Evolutionary conservation across 2,329 filamentous ascomycete genomes (phyloP).

Genomic region (Lecanosticta acicola): DNA sequence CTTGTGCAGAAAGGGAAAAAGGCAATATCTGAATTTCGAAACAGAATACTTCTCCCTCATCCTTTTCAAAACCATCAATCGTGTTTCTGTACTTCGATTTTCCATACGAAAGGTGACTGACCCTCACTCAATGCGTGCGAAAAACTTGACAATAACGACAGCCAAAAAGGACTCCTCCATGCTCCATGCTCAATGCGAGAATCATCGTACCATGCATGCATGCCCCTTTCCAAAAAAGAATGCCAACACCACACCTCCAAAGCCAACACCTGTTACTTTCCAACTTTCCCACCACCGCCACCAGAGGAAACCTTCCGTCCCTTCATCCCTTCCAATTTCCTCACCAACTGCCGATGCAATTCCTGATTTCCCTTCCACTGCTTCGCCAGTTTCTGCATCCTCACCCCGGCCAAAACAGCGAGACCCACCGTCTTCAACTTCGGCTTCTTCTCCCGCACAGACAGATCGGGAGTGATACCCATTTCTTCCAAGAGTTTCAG

Average conservation of each 20-base stretch:
- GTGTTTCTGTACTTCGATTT: too few species aligned
- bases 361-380: constrained; percentile 49
- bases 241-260: too few species aligned
- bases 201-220: too few species aligned
- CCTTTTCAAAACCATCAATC: too few species aligned
- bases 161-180: neutral
- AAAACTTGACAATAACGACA: too few species aligned
- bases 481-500: constrained; percentile 80
- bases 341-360: constrained; percentile 42
- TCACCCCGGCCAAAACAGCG: constrained; percentile 45
- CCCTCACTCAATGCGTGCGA: too few species aligned
- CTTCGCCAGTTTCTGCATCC: constrained; percentile 47
- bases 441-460: constrained; percentile 41
- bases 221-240: too few species aligned
- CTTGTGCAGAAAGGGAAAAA: too few species aligned
- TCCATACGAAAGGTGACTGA: too few species aligned
- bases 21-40: too few species aligned
- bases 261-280: neutral
- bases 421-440: constrained; percentile 46
- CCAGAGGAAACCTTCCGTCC: constrained; percentile 18
- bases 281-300: neutral
- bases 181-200: neutral
- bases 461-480: constrained; percentile 57
- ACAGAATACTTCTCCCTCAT: too few species aligned
- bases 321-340: constrained; percentile 44